Conservation (phyloP, 129 eudicot species). For the Flaveria sonorensis region DNA sequence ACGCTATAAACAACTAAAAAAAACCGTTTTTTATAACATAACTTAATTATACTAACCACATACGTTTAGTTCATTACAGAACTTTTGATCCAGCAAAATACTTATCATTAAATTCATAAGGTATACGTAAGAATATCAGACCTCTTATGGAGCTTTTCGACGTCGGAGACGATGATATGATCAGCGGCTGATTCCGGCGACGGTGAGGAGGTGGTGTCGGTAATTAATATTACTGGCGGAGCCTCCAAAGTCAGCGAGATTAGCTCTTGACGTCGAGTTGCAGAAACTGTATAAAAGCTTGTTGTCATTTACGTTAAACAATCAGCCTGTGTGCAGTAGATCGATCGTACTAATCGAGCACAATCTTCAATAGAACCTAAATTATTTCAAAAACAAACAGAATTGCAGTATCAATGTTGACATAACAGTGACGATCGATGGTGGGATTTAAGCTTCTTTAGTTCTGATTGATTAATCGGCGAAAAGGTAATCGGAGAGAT, state of each 20-base stretch:
- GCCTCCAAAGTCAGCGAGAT: conserved; percentile 32
- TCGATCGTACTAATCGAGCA: conserved; percentile 26
- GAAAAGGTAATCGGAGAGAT: too few relatives aligned
- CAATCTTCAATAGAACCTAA: conserved; percentile 33
- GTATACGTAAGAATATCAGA: neutral
- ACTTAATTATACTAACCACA: too few relatives aligned
- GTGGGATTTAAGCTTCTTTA: too few relatives aligned
- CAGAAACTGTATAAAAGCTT: conserved; percentile 41
- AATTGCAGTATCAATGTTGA: neutral
- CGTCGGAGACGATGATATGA: conserved; percentile 29
- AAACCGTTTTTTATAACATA: too few relatives aligned
- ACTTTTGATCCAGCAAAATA: neutral
- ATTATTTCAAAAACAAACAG: conserved; percentile 13
- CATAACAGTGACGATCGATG: too few relatives aligned
- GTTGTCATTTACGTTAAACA: conserved; percentile 72
- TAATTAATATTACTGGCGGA: neutral
- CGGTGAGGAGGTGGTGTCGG: conserved; percentile 52
- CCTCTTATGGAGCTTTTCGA: conserved; percentile 51
- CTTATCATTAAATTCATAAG: neutral
- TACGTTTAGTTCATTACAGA: neutral
- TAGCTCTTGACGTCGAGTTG: conserved; percentile 34
- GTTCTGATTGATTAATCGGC: too few relatives aligned
- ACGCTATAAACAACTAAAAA: too few relatives aligned
- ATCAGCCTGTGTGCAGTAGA: conserved; percentile 1
- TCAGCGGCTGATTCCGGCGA: conserved; percentile 51